These are phyloP conservation scores for Daldinia sp. DNA, from an alignment of 2,329 filamentous ascomycete genomes.

Conservation along the genomic window DNA sequence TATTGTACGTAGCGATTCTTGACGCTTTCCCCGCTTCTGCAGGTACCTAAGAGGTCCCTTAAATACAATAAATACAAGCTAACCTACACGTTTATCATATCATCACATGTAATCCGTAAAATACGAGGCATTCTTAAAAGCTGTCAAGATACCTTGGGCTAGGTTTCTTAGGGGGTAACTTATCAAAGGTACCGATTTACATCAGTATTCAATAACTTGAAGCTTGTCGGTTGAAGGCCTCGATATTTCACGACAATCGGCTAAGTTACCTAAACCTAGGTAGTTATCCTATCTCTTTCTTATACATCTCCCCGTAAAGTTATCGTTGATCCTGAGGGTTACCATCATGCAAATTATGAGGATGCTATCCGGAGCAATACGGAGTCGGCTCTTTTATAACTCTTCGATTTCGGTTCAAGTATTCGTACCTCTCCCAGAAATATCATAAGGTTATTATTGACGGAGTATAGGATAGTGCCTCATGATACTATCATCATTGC, in stretches of 20 bases:
- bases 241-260: too few relatives aligned
- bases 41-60: too few relatives aligned
- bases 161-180: background rate
- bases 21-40: slow-evolving; percentile 13
- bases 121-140: background rate
- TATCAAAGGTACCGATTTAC: background rate
- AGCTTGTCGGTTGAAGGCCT: too few relatives aligned
- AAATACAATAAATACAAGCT: slow-evolving; percentile 8
- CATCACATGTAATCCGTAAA: slow-evolving; percentile 1
- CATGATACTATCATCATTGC: background rate
- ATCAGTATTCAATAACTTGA: too few relatives aligned
- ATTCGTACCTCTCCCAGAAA: background rate
- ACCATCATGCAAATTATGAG: background rate
- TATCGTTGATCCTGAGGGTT: background rate
- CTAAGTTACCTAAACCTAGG: too few relatives aligned
- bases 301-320: background rate
- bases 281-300: background rate
- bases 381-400: background rate
- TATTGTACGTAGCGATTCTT: too few relatives aligned
- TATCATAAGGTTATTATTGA: background rate
- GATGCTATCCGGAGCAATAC: background rate
- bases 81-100: background rate
- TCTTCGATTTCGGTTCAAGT: slow-evolving; percentile 8
- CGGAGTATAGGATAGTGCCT: background rate
- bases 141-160: background rate